Evolutionary conservation across 78 protist species (phyloP).

Genomic region (Chrysochromulina parva): DNA sequence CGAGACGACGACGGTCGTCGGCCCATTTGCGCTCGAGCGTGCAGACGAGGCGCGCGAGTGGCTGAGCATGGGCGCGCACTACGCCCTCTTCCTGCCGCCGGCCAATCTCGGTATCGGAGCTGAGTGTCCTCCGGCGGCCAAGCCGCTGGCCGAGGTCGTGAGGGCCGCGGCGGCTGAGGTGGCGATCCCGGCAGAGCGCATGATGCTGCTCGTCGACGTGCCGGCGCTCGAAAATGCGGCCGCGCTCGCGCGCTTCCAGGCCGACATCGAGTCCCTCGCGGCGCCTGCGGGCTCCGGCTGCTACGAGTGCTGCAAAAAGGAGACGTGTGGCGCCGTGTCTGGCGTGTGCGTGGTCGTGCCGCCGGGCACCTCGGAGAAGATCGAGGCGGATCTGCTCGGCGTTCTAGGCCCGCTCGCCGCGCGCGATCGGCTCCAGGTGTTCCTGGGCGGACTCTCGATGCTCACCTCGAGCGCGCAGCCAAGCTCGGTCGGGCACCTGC

Average conservation of each 20-base stretch:
- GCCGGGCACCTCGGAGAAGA: background rate
- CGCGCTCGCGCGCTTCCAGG: background rate
- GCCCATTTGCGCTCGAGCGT: background rate
- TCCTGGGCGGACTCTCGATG: background rate
- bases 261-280: background rate
- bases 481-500: too few species aligned
- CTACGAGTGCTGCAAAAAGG: background rate
- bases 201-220: background rate
- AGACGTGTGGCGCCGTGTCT: too few species aligned
- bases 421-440: background rate
- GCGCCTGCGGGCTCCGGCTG: background rate
- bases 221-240: background rate
- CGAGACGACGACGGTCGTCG: background rate
- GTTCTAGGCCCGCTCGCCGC: background rate
- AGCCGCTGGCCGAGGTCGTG: background rate
- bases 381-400: background rate
- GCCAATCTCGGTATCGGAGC: background rate
- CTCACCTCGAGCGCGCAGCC: too few species aligned
- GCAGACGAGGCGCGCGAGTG: background rate
- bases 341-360: too few species aligned
- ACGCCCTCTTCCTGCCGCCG: background rate
- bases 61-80: background rate
- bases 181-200: background rate
- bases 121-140: background rate
- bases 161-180: background rate